Percentiles rank a stretch among this genome's conserved stretches.
Conservation (phyloP, 257 asterid genomes). For the Lycium barbarum region DNA sequence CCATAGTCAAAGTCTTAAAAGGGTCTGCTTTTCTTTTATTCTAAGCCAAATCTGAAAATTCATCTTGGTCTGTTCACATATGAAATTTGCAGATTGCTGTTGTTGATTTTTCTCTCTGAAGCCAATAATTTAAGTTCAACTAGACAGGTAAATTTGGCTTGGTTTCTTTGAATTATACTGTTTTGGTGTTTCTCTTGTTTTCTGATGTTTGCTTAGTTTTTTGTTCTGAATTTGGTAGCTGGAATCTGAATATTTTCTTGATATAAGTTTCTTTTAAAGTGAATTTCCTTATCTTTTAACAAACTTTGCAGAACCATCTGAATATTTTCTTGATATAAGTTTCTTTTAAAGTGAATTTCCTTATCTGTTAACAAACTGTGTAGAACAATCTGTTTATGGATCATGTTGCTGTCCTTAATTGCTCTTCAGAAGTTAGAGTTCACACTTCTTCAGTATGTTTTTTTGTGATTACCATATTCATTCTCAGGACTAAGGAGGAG, state of each 20-base stretch:
- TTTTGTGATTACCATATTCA: not conserved
- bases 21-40: slow-evolving; percentile 29
- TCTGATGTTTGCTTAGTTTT: not conserved
- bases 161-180: slow-evolving; percentile 16
- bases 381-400: not conserved
- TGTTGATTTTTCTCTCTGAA: slow-evolving; percentile 40
- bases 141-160: slow-evolving; percentile 39
- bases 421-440: slow-evolving; percentile 2
- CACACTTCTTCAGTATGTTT: not conserved
- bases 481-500: not conserved
- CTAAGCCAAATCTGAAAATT: slow-evolving; percentile 36
- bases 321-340: slow-evolving; percentile 19
- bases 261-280: not conserved
- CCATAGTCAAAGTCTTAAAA: slow-evolving; percentile 43
- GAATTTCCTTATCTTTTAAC: not conserved
- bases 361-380: not conserved
- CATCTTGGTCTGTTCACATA: slow-evolving; percentile 26
- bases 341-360: not conserved
- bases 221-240: slow-evolving; percentile 26
- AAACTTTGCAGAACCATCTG: not conserved
- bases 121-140: slow-evolving; percentile 30
- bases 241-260: slow-evolving; percentile 21
- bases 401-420: slow-evolving; percentile 2
- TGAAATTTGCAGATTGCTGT: slow-evolving; percentile 37
- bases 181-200: slow-evolving; percentile 12